phyloP scores from a whole-genome alignment of 2,329 filamentous ascomycete genomes.

The Monilinia aucupariae region DNA sequence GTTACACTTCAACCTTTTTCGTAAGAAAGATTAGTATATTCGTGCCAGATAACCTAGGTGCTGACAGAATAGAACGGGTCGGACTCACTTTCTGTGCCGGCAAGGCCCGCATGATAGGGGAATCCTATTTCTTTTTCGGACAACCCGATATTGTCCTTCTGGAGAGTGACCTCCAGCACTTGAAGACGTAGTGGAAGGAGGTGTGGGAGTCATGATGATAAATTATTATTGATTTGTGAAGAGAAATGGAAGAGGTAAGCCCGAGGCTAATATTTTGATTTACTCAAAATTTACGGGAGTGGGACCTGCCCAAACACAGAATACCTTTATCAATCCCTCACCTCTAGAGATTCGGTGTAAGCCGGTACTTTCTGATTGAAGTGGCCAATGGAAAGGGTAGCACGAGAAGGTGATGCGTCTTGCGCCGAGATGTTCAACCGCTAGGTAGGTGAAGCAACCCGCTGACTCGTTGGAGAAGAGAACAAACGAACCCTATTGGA shows the following conservation, averaged over 20 bases:
- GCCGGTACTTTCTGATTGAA: constrained; percentile 11
- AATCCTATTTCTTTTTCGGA: constrained; percentile 86
- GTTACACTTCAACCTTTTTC: constrained; percentile 76
- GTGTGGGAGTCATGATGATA: constrained; percentile 63
- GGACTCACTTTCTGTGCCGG: constrained; percentile 76
- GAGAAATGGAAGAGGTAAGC: constrained; percentile 18
- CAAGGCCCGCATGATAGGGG: constrained; percentile 90
- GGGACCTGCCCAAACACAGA: constrained; percentile 20
- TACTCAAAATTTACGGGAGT: constrained; percentile 21
- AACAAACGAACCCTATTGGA: constrained; percentile 15
- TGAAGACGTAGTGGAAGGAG: constrained; percentile 72
- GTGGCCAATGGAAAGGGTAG: constrained; percentile 22
- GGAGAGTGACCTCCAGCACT: constrained; percentile 70
- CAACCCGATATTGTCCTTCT: constrained; percentile 79
- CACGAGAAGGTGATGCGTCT: constrained; percentile 15
- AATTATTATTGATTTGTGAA: constrained; percentile 21
- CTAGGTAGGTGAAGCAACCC: constrained; percentile 22
- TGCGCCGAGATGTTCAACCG: constrained; percentile 17
- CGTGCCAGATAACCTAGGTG: constrained; percentile 19
- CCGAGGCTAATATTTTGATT: constrained; percentile 16
- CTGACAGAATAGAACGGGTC: constrained; percentile 18
- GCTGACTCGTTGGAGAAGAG: constrained; percentile 18
- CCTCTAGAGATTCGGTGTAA: constrained; percentile 19
- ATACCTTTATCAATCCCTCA: constrained; percentile 17
- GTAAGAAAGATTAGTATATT: constrained; percentile 36